Percentiles rank a stretch among this genome's conserved stretches.
These are phyloP conservation scores for Onygena corvina DNA, from an alignment of 2,329 filamentous ascomycete species.

Conservation along the genomic window DNA sequence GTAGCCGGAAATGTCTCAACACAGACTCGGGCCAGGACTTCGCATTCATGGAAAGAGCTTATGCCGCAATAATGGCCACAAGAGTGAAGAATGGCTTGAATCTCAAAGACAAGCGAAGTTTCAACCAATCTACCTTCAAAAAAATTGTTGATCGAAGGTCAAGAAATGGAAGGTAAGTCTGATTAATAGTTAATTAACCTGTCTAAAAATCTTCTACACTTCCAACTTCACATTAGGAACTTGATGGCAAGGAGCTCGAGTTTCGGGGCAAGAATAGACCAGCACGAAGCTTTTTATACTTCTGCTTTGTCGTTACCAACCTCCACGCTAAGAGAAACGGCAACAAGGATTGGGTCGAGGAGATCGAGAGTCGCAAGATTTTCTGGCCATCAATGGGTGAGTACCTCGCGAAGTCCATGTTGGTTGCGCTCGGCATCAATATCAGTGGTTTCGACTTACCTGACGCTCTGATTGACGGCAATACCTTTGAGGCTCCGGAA, in stretches of 20 bases:
- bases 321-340: constrained; percentile 7
- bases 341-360: constrained; percentile 5
- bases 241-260: constrained; percentile 13
- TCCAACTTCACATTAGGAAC: constrained; percentile 12
- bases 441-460: no score
- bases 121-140: not conserved
- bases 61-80: not conserved
- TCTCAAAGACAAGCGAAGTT: not conserved
- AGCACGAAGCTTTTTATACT: constrained; percentile 16
- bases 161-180: not conserved
- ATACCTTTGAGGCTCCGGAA: not conserved
- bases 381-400: constrained; percentile 4
- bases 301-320: constrained; percentile 18
- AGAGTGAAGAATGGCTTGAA: not conserved
- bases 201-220: not conserved
- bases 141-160: not conserved
- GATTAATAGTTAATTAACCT: not conserved
- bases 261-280: constrained; percentile 16
- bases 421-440: not conserved
- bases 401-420: constrained; percentile 6
- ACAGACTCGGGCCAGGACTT: not conserved
- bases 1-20: not conserved
- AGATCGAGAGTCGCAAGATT: not conserved
- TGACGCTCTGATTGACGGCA: not conserved
- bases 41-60: not conserved